Evolutionary conservation across 2,329 filamentous ascomycete genomes (phyloP).

Genomic region (Chrysoporthe deuterocubensis): DNA sequence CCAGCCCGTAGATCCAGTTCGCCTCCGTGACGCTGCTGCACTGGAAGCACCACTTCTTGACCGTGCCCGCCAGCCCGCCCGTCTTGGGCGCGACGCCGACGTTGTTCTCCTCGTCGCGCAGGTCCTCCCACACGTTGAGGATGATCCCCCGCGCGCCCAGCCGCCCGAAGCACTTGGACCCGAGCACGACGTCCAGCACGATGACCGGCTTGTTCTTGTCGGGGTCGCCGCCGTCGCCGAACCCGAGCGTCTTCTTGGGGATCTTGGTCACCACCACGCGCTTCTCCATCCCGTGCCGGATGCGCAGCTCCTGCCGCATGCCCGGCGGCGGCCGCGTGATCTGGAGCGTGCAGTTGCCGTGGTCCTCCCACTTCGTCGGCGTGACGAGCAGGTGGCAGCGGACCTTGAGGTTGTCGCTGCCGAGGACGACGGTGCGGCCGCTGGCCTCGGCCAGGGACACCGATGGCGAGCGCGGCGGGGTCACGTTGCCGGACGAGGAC

Average conservation of each 20-base stretch:
- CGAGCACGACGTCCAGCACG: conserved; percentile 81
- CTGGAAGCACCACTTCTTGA: conserved; percentile 69
- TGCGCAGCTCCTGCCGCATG: conserved; percentile 61
- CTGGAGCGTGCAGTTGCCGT: conserved; percentile 81
- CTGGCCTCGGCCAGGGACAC: conserved; percentile 57
- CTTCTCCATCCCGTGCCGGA: conserved; percentile 75
- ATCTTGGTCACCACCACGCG: conserved; percentile 79
- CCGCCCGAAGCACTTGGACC: conserved; percentile 81
- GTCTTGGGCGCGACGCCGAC: conserved; percentile 56
- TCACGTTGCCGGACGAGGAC: conserved; percentile 53
- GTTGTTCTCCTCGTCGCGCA: conserved; percentile 65
- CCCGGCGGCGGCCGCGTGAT: conserved; percentile 76
- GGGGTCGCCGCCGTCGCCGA: conserved; percentile 37
- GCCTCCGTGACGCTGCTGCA: conserved; percentile 58
- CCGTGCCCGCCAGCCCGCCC: conserved; percentile 56
- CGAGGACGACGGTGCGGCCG: conserved; percentile 59
- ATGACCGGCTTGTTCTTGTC: conserved; percentile 60
- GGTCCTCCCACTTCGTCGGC: conserved; percentile 84
- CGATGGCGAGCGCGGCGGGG: conserved; percentile 60
- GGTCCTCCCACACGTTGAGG: conserved; percentile 83
- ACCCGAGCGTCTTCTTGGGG: conserved; percentile 53
- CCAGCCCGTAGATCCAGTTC: conserved; percentile 58
- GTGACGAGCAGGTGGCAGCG: conserved; percentile 81
- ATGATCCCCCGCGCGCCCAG: conserved; percentile 86
- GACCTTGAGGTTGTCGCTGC: conserved; percentile 81